phyloP scores from a whole-genome alignment of 768 basidiomycete species.

The Rhizopogon roseolus region DNA sequence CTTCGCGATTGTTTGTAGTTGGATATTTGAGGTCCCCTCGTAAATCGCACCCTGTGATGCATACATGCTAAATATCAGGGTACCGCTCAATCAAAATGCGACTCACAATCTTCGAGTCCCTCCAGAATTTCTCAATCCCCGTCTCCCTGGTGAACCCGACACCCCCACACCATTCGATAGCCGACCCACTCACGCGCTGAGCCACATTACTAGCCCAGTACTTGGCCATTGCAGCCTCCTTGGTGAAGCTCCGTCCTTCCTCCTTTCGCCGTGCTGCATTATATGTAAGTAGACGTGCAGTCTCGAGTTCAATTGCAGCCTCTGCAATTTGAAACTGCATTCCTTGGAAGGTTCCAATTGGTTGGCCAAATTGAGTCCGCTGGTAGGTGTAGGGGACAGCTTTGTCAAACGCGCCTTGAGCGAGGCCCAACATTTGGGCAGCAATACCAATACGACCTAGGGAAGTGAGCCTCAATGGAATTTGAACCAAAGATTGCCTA shows the following conservation, averaged over 20 bases:
- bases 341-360: constrained; percentile 92
- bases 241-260: constrained; percentile 78
- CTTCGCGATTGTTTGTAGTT: constrained; percentile 93
- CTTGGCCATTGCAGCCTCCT: constrained; percentile 98
- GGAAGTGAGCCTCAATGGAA: background rate
- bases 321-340: constrained; percentile 94
- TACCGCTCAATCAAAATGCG: background rate
- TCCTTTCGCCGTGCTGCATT: constrained; percentile 96
- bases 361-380: constrained; percentile 90
- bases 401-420: constrained; percentile 95
- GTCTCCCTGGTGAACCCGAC: constrained; percentile 91
- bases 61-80: background rate
- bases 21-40: constrained; percentile 97
- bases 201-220: constrained; percentile 88
- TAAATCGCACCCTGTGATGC: constrained; percentile 74
- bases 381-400: constrained; percentile 94
- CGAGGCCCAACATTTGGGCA: constrained; percentile 97
- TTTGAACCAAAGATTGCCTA: constrained; percentile 8
- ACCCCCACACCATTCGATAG: constrained; percentile 97
- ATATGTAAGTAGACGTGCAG: constrained; percentile 88
- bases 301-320: constrained; percentile 86
- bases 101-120: constrained; percentile 93
- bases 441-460: constrained; percentile 92
- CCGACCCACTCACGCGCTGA: constrained; percentile 78
- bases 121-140: constrained; percentile 94